These are phyloP conservation scores for Chlorella sp. DNA, from an alignment of 139 green algal genomes.

Conservation along the genomic window DNA sequence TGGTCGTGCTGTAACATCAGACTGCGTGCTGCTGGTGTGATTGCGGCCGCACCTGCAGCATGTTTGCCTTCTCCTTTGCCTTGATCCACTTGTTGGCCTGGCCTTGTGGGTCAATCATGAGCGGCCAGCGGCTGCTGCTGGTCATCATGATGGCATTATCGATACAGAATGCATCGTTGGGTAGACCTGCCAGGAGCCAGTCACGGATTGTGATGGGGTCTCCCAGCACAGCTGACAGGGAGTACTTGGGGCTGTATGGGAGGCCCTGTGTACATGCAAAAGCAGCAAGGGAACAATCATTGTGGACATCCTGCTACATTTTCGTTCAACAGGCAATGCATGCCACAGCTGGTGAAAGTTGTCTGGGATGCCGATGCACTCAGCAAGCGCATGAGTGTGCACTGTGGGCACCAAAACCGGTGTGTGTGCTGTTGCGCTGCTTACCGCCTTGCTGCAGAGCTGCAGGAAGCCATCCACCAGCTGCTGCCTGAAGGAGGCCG, in stretches of 20 bases:
- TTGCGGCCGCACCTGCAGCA: too few relatives aligned
- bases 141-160: slow-evolving; percentile 50
- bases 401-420: too few relatives aligned
- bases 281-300: too few relatives aligned
- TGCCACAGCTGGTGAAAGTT: too few relatives aligned
- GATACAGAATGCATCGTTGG: slow-evolving; percentile 62
- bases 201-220: slow-evolving; percentile 48
- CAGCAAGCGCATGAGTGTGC: too few relatives aligned
- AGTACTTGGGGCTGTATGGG: slow-evolving; percentile 41
- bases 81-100: slow-evolving; percentile 73
- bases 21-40: neutral
- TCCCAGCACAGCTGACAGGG: slow-evolving; percentile 38
- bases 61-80: slow-evolving; percentile 44
- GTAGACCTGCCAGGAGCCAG: slow-evolving; percentile 58
- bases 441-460: too few relatives aligned
- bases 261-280: too few relatives aligned
- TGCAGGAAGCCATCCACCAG: slow-evolving; percentile 41
- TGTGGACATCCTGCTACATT: too few relatives aligned
- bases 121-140: slow-evolving; percentile 32
- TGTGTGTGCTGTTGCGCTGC: slow-evolving; percentile 4
- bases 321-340: too few relatives aligned
- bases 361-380: too few relatives aligned
- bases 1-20: neutral
- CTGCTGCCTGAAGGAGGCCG: slow-evolving; percentile 40
- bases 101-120: slow-evolving; percentile 39